A percentile compares a stretch with the other conserved stretches of the same genome.
phyloP scores from a whole-genome alignment of 2,329 filamentous ascomycete genomes.

The Pseudogymnoascus sp. region DNA sequence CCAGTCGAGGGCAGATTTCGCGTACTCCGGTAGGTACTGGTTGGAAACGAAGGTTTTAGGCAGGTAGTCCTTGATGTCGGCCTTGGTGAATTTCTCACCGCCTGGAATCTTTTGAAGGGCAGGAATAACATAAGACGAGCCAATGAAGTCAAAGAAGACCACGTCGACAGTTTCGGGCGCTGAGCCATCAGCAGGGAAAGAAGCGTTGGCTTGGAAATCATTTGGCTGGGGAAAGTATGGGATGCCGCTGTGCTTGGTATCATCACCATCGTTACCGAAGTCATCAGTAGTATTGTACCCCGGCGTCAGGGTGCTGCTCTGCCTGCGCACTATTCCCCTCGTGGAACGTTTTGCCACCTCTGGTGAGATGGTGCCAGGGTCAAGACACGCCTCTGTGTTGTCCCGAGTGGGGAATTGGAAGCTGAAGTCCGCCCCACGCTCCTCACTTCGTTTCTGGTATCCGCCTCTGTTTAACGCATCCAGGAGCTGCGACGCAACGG shows the following conservation, averaged over 20 bases:
- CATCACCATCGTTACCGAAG: constrained; percentile 74
- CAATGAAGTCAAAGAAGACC: constrained; percentile 83
- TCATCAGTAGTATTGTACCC: constrained; percentile 92
- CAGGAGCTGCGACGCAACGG: constrained; percentile 60
- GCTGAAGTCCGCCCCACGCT: background rate
- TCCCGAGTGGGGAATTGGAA: background rate
- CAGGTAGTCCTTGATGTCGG: constrained; percentile 27
- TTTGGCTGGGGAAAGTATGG: constrained; percentile 74
- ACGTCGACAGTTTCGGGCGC: constrained; percentile 65
- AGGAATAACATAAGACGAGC: constrained; percentile 52
- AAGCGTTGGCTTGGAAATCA: constrained; percentile 63
- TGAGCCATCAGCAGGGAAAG: constrained; percentile 35
- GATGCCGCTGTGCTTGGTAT: constrained; percentile 72
- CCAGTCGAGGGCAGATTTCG: constrained; percentile 20
- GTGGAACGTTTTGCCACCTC: constrained; percentile 16
- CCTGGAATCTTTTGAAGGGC: constrained; percentile 48
- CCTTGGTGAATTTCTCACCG: constrained; percentile 25
- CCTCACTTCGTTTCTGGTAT: background rate
- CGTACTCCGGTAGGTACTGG: constrained; percentile 29
- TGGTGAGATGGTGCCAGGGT: constrained; percentile 13
- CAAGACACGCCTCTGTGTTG: background rate
- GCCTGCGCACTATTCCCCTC: constrained; percentile 23
- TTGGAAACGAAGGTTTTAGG: constrained; percentile 25
- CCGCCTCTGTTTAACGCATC: constrained; percentile 45
- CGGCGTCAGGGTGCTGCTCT: constrained; percentile 35